These are phyloP conservation scores for Cyclotella kingstonii DNA, from an alignment of 108 stramenopile species.

Conservation along the genomic window DNA sequence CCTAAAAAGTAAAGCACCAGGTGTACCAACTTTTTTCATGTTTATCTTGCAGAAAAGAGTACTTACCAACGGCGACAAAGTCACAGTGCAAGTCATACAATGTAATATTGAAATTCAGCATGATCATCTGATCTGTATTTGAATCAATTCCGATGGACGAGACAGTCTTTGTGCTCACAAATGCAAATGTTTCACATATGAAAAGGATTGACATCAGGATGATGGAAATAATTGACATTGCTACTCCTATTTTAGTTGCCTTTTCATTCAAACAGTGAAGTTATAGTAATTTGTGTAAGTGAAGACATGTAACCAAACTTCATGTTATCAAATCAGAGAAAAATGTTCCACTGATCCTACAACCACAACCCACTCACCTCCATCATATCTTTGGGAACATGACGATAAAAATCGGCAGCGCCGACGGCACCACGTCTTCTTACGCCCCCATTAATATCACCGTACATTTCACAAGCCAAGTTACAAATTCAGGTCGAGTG, in stretches of 20 bases:
- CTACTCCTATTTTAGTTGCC: conserved; percentile 83
- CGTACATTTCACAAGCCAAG: no score
- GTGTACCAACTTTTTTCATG: conserved; percentile 4
- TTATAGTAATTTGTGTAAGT: conserved; percentile 36
- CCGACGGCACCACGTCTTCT: conserved; percentile 58
- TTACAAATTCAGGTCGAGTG: no score
- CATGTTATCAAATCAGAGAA: background rate
- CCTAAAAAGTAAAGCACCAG: no score
- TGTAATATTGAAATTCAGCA: conserved; percentile 92
- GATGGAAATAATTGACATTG: conserved; percentile 78
- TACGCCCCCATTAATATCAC: conserved; percentile 23
- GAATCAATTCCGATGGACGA: conserved; percentile 85
- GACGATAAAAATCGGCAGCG: conserved; percentile 80
- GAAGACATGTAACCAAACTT: background rate
- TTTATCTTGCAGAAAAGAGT: background rate
- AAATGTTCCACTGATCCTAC: background rate
- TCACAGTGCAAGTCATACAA: conserved; percentile 90
- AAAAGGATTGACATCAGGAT: conserved; percentile 86
- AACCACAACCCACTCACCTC: conserved; percentile 53
- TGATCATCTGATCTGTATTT: conserved; percentile 48
- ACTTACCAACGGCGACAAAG: conserved; percentile 74
- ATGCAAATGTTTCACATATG: conserved; percentile 86
- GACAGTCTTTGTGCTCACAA: conserved; percentile 68
- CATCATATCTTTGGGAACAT: conserved; percentile 82
- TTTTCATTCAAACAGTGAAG: conserved; percentile 44